Conservation (phyloP, 1,284 basidiomycete species). For the Rhodotorula sp. region DNA sequence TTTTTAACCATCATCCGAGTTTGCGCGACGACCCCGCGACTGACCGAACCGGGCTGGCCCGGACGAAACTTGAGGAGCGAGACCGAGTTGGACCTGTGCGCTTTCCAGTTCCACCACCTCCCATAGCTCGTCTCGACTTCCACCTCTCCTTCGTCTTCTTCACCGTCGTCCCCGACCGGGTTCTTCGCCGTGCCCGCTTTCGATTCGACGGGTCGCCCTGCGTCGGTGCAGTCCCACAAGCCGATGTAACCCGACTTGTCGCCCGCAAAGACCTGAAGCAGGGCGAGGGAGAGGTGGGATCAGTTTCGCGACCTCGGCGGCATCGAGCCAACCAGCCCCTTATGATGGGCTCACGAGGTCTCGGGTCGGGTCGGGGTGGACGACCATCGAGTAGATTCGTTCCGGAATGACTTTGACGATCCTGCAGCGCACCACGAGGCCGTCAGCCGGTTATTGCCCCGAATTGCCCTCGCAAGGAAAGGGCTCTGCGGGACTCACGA, state of each 20-base stretch:
- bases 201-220: slow-evolving; percentile 11
- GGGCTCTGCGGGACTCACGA: slow-evolving; percentile 6
- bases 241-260: slow-evolving; percentile 54
- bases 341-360: slow-evolving; percentile 44
- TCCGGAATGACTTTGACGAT: slow-evolving; percentile 50
- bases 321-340: too few relatives aligned
- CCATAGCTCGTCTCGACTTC: slow-evolving; percentile 41
- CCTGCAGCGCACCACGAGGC: neutral
- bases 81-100: slow-evolving; percentile 51
- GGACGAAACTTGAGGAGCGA: slow-evolving; percentile 32
- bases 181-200: neutral
- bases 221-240: slow-evolving; percentile 48
- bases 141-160: slow-evolving; percentile 41
- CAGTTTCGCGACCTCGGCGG: too few relatives aligned
- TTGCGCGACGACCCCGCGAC: slow-evolving; percentile 25
- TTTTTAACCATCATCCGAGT: neutral
- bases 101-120: slow-evolving; percentile 51
- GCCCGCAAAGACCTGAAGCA: slow-evolving; percentile 49
- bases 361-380: slow-evolving; percentile 52
- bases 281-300: too few relatives aligned
- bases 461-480: too few relatives aligned
- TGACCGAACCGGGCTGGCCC: slow-evolving; percentile 19
- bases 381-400: slow-evolving; percentile 53
- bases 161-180: slow-evolving; percentile 39
- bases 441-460: neutral